Conservation (phyloP, 2,329 filamentous ascomycete genomes). For the Hypoxylon sp. region DNA sequence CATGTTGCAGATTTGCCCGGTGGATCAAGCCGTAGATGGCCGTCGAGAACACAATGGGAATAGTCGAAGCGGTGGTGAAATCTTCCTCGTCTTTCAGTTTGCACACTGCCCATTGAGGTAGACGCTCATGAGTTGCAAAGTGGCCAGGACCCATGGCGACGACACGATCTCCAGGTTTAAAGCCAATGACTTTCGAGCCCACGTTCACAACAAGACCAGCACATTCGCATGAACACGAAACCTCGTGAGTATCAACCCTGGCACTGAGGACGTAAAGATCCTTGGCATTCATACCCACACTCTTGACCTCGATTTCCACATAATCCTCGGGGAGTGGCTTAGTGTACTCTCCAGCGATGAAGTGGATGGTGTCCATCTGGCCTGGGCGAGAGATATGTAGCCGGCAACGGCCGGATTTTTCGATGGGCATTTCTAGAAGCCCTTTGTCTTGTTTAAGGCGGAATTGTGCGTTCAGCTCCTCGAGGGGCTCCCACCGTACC, state of each 20-base stretch:
- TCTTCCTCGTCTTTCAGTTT: conserved; percentile 26
- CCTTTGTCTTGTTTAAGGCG: background rate
- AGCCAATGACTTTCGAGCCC: background rate
- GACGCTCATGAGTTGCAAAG: conserved; percentile 10
- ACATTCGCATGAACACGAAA: background rate
- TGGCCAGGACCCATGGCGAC: conserved; percentile 25
- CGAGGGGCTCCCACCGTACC: background rate
- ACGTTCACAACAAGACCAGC: background rate
- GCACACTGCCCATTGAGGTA: conserved; percentile 18
- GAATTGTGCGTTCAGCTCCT: background rate
- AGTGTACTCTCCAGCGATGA: background rate
- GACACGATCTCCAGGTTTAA: conserved; percentile 24
- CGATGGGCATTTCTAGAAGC: background rate
- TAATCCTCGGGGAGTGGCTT: background rate
- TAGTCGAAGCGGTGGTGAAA: conserved; percentile 5
- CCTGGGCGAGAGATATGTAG: background rate
- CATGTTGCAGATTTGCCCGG: conserved; percentile 25
- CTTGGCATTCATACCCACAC: conserved; percentile 1
- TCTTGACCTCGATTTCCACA: background rate
- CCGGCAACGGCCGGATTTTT: background rate
- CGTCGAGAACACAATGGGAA: conserved; percentile 29
- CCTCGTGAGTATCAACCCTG: conserved; percentile 11
- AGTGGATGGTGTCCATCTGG: background rate
- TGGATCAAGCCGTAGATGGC: conserved; percentile 33
- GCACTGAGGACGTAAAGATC: conserved; percentile 1